A percentile compares a stretch with the other conserved stretches of the same genome.
phyloP scores from a whole-genome alignment of 2,329 filamentous ascomycete genomes.

The Metarhizium album region DNA sequence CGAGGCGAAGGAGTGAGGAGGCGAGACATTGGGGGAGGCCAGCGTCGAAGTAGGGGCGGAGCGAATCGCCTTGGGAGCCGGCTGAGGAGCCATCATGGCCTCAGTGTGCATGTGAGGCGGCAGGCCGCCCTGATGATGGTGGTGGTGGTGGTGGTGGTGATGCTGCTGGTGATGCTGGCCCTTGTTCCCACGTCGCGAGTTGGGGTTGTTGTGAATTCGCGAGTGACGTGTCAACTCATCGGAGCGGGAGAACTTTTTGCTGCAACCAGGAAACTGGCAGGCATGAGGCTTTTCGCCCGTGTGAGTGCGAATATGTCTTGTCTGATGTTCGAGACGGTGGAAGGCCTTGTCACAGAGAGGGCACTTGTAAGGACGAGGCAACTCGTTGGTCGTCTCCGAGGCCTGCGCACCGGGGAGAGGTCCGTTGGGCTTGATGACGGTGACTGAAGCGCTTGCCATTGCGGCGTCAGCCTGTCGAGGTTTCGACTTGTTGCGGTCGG shows the following conservation, averaged over 20 bases:
- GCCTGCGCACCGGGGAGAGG: conserved; percentile 51
- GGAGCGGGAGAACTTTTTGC: conserved; percentile 91
- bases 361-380: conserved; percentile 96
- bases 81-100: conserved; percentile 69
- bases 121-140: conserved; percentile 27
- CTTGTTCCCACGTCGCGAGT: conserved; percentile 90
- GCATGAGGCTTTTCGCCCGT: conserved; percentile 97
- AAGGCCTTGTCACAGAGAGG: conserved; percentile 97
- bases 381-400: conserved; percentile 50
- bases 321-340: conserved; percentile 93
- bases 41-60: conserved; percentile 81
- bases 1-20: conserved; percentile 77
- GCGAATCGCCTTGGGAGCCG: conserved; percentile 65
- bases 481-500: conserved; percentile 14
- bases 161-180: conserved; percentile 34
- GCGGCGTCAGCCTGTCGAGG: conserved; percentile 26
- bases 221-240: conserved; percentile 96
- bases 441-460: conserved; percentile 41
- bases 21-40: conserved; percentile 90
- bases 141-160: conserved; percentile 22
- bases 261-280: conserved; percentile 90
- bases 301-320: conserved; percentile 84
- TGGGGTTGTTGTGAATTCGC: conserved; percentile 97
- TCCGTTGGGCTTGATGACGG: conserved; percentile 51
- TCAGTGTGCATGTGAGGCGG: conserved; percentile 38